phyloP scores from a whole-genome alignment of 768 basidiomycete genomes.

The Podaxis carcinomalis region DNA sequence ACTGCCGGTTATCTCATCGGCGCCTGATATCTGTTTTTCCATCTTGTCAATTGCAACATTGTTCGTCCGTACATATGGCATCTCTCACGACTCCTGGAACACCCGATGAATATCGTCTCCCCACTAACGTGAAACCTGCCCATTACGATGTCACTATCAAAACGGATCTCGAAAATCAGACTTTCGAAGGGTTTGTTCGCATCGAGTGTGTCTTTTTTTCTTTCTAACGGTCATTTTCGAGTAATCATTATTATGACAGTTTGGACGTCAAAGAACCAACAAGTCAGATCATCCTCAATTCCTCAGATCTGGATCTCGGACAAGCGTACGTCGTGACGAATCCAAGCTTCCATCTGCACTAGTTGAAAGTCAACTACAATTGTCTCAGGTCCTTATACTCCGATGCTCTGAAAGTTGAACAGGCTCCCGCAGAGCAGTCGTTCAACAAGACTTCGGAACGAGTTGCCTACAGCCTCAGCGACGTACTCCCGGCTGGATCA shows the following conservation, averaged over 20 bases:
- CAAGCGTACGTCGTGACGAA: constrained; percentile 33
- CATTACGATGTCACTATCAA: constrained; percentile 79
- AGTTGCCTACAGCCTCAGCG: constrained; percentile 54
- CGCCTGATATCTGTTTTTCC: neutral
- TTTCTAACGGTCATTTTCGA: neutral
- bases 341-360: neutral
- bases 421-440: constrained; percentile 38
- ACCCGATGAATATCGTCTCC: constrained; percentile 53
- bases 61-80: constrained; percentile 21
- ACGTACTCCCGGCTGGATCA: constrained; percentile 57
- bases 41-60: neutral
- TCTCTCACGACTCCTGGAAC: constrained; percentile 17
- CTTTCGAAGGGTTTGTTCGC: constrained; percentile 74
- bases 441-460: constrained; percentile 65
- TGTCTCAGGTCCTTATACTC: constrained; percentile 42
- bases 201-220: constrained; percentile 45
- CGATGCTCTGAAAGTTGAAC: constrained; percentile 46
- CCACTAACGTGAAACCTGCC: constrained; percentile 57
- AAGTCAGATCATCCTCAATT: constrained; percentile 61
- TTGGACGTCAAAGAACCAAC: constrained; percentile 62
- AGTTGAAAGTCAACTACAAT: neutral
- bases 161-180: constrained; percentile 76
- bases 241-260: constrained; percentile 28
- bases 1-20: constrained; percentile 7
- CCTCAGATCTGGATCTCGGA: constrained; percentile 53